Conservation (phyloP, 2,329 filamentous ascomycete species). For the Colletotrichum coccodes region DNA sequence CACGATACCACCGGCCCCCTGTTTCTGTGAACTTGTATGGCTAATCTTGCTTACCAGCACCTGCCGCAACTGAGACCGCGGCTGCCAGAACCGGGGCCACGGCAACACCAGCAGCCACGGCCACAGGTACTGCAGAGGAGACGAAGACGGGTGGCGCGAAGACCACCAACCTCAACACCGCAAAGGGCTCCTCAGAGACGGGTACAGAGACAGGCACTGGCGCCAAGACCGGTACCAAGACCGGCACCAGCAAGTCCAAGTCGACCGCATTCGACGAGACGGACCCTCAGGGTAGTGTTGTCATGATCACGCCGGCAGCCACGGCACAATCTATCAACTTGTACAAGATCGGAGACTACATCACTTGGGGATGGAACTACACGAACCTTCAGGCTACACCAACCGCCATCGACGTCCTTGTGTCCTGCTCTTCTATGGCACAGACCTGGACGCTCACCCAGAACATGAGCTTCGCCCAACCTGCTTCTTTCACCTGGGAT, state of each 20-base stretch:
- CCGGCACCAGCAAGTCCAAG: constrained; percentile 38
- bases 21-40: background rate
- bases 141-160: constrained; percentile 40
- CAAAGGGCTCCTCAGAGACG: constrained; percentile 36
- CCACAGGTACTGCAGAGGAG: constrained; percentile 33
- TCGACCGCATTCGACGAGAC: constrained; percentile 55
- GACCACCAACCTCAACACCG: constrained; percentile 54
- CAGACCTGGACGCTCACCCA: constrained; percentile 69
- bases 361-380: constrained; percentile 75
- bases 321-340: constrained; percentile 56
- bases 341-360: constrained; percentile 69
- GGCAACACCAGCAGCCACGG: constrained; percentile 19
- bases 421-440: constrained; percentile 62
- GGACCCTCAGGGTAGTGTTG: constrained; percentile 61
- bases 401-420: constrained; percentile 68
- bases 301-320: constrained; percentile 51
- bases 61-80: constrained; percentile 16
- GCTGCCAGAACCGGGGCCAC: constrained; percentile 31
- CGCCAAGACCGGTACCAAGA: constrained; percentile 39
- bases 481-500: constrained; percentile 65
- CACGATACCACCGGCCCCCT: background rate
- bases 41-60: constrained; percentile 12
- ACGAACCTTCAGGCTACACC: constrained; percentile 68
- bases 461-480: constrained; percentile 69
- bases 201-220: constrained; percentile 37